These are phyloP conservation scores for Talaromyces thailandensis DNA, from an alignment of 495 filamentous ascomycete genomes.

Conservation along the genomic window DNA sequence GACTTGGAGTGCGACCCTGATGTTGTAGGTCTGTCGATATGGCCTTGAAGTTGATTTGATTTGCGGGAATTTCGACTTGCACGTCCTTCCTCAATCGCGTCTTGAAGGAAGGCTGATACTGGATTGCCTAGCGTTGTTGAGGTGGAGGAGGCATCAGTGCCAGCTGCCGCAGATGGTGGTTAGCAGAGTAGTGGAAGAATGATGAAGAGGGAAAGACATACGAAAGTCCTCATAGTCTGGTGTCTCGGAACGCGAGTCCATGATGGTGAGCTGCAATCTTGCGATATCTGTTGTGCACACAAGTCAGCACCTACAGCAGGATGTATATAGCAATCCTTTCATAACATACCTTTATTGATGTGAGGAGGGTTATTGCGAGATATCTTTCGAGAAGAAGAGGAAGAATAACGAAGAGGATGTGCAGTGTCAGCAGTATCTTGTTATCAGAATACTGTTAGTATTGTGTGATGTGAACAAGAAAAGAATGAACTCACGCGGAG, in stretches of 20 bases:
- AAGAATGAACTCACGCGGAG: background rate
- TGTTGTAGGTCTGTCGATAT: conserved; percentile 20
- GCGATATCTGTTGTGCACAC: background rate
- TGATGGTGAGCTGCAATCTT: conserved; percentile 1
- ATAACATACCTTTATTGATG: conserved; percentile 3
- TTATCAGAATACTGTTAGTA: background rate
- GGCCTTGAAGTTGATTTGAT: conserved; percentile 17
- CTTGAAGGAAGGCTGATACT: conserved; percentile 35
- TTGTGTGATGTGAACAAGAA: background rate
- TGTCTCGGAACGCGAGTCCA: conserved; percentile 11
- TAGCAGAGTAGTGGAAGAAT: background rate
- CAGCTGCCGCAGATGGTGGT: conserved; percentile 17
- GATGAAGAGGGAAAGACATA: background rate
- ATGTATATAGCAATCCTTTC: background rate
- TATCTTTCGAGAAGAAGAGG: conserved; percentile 1
- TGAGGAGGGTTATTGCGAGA: conserved; percentile 6
- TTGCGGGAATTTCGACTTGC: conserved; percentile 27
- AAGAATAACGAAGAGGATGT: background rate
- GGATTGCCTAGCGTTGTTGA: conserved; percentile 26
- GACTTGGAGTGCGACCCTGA: conserved; percentile 18
- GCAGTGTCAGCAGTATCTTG: background rate
- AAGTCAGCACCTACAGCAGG: background rate
- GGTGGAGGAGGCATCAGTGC: conserved; percentile 8
- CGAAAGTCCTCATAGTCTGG: conserved; percentile 2
- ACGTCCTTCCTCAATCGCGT: conserved; percentile 39